A percentile compares a stretch with the other conserved stretches of the same genome.
Evolutionary conservation across 306 rosid genomes (phyloP).

Genomic region (Neltuma alba): DNA sequence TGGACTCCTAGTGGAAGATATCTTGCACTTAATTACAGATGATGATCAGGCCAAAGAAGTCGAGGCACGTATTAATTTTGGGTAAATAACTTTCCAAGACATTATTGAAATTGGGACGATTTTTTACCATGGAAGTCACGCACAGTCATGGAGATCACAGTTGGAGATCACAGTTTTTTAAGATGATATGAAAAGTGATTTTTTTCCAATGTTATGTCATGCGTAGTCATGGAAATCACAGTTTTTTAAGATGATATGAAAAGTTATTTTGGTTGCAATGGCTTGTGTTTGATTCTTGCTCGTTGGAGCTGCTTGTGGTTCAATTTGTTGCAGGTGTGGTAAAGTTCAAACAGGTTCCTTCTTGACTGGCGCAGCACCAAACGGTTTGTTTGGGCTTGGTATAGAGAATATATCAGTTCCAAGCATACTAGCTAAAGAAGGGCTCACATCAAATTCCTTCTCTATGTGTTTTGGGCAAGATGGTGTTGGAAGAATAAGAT

Average conservation of each 20-base stretch:
- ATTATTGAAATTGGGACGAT: not conserved
- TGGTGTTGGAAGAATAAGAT: conserved; percentile 69
- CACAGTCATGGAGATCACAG: not conserved
- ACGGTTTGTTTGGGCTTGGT: conserved; percentile 94
- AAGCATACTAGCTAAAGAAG: conserved; percentile 66
- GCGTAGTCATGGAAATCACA: not conserved
- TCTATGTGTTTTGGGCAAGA: conserved; percentile 84
- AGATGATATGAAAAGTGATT: not conserved
- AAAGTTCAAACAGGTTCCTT: conserved; percentile 74
- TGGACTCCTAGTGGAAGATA: conserved; percentile 80
- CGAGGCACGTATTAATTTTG: conserved; percentile 63
- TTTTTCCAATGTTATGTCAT: no score
- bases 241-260: not conserved
- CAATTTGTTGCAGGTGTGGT: conserved; percentile 75
- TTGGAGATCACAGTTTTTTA: no score
- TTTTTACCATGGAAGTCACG: not conserved
- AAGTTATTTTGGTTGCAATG: not conserved
- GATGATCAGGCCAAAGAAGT: conserved; percentile 45
- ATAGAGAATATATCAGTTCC: conserved; percentile 72
- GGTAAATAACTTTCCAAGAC: conserved; percentile 47
- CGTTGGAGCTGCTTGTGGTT: conserved; percentile 17
- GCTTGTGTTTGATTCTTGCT: conserved; percentile 25
- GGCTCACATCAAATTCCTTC: conserved; percentile 73
- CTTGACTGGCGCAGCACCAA: conserved; percentile 72
- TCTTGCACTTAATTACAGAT: conserved; percentile 69